These are phyloP conservation scores for Hapsidospora chrysogenum DNA, from an alignment of 495 filamentous ascomycete species.

Conservation along the genomic window DNA sequence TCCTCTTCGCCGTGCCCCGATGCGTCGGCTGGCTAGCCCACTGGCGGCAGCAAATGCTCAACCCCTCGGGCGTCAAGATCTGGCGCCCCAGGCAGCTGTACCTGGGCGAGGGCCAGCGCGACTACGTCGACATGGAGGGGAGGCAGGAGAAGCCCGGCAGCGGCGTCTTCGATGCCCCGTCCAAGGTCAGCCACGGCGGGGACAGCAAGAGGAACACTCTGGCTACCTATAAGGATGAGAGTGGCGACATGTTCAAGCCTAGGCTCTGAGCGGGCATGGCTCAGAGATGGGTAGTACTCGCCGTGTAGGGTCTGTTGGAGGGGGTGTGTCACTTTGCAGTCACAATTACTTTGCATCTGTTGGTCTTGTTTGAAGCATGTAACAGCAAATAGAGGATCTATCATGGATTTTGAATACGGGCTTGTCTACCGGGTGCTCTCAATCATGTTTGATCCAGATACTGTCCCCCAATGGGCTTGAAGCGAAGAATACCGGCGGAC, in stretches of 20 bases:
- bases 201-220: slow-evolving; percentile 8
- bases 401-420: too few relatives aligned
- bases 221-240: slow-evolving; percentile 7
- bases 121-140: slow-evolving; percentile 12
- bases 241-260: slow-evolving; percentile 4
- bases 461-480: too few relatives aligned
- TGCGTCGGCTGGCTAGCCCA: slow-evolving; percentile 22
- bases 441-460: too few relatives aligned
- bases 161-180: slow-evolving; percentile 5
- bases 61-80: slow-evolving; percentile 16
- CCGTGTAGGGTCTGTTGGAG: too few relatives aligned
- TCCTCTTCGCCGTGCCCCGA: slow-evolving; percentile 20
- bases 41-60: slow-evolving; percentile 20
- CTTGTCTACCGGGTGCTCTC: too few relatives aligned
- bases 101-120: slow-evolving; percentile 13
- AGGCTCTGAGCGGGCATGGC: slow-evolving; percentile 6
- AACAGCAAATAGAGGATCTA: too few relatives aligned
- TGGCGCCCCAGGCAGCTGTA: slow-evolving; percentile 22
- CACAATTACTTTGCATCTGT: too few relatives aligned
- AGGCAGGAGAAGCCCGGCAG: slow-evolving; percentile 12
- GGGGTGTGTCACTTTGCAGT: too few relatives aligned
- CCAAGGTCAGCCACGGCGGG: slow-evolving; percentile 5
- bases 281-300: too few relatives aligned
- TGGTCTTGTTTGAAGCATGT: too few relatives aligned
- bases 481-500: too few relatives aligned